Base-by-base conservation (phyloP, 305 asterid genomes). In the Solanum aculeatissimum region DNA sequence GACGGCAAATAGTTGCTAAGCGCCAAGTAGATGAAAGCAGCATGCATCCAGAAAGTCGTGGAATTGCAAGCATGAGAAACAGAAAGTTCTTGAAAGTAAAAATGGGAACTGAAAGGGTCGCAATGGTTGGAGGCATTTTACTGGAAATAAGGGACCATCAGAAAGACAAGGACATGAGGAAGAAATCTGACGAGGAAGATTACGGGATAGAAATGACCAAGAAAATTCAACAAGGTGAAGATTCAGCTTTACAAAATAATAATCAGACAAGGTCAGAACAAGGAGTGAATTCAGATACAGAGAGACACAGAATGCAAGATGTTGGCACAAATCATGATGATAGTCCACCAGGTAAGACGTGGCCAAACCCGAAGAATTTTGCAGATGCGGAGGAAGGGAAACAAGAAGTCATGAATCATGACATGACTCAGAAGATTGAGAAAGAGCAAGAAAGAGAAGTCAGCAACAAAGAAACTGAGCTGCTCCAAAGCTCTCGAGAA, bases 1-100 rank as follows among this genome's bases (percentile, higher is more conserved):
- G 91, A 87, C 83, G 90, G 86, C 85, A 83, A 90, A 83, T 55
- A 38, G 72, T 84, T 62, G 65, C 83, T 80, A 85, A 66, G 71
- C 83, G 72, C 65, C 77, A 38, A 82, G 82, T 12, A 14, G 72
- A 51, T 25, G 49, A 82, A 55, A 85, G 45, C 45, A 83, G 54
- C 51, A 78, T 84, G 81, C 80, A 72, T 68, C 83, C 42, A 27
- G 84, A 32, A 40, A 80, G 82, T 49, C 84, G 63, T 63, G 90
- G 80, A 86, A 86, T 53, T 54, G 86, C 85, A n/a, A 57, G 71
- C 21, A 84, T 43, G 81, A 87, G 83, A 10, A 45, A 47, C 35
- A 54, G 63, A 51, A 63, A 63, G 49, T 51, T 84, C 66, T 32
- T 42, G 74, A 74, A 63, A 69, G 81, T 51, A 18, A 38, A n/a